Evolutionary conservation across 2,329 filamentous ascomycete genomes (phyloP).

Genomic region (Fusarium odoratissimum): DNA sequence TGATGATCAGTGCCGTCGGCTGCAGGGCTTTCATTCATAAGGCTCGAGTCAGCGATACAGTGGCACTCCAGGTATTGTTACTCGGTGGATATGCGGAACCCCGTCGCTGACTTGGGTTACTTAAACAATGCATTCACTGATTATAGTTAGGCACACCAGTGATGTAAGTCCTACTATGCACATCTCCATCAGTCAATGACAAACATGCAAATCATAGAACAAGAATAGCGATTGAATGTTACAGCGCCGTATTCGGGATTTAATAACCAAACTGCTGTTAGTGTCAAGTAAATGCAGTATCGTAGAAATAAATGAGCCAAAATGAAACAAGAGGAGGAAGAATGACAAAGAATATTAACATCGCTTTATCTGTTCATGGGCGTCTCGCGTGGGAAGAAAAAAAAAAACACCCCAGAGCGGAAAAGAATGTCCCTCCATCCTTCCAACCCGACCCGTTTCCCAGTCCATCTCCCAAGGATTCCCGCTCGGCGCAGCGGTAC

Average conservation of each 20-base stretch:
- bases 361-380: not conserved
- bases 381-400: not conserved
- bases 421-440: constrained; percentile 30
- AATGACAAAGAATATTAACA: not conserved
- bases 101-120: not conserved
- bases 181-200: constrained; percentile 13
- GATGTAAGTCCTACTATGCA: constrained; percentile 1
- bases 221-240: not conserved
- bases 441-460: constrained; percentile 22
- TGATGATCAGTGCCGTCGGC: not conserved
- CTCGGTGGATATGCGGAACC: not conserved
- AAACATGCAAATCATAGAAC: not conserved
- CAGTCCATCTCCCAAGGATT: constrained; percentile 30
- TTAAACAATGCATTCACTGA: constrained; percentile 7
- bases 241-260: not conserved
- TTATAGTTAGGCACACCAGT: not conserved
- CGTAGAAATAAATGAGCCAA: not conserved
- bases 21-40: not conserved
- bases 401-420: not conserved
- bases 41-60: constrained; percentile 20
- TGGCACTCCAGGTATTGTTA: not conserved
- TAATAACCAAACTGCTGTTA: not conserved
- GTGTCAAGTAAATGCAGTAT: not conserved
- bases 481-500: constrained; percentile 37
- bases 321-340: not conserved